Evolutionary conservation across 176 grass and related monocot species (phyloP).

Genomic region (Raddia guianensis): DNA sequence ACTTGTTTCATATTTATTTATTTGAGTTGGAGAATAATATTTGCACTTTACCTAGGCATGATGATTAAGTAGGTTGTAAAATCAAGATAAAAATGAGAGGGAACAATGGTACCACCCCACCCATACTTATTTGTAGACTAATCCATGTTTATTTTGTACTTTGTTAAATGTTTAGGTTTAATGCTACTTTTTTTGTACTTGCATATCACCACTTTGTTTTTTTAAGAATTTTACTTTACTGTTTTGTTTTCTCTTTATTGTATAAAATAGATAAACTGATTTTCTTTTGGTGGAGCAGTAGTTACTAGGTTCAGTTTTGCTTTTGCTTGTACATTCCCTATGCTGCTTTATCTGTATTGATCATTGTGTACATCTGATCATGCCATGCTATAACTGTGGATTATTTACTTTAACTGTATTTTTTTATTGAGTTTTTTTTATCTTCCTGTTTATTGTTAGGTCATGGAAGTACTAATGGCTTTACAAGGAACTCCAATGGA

Average conservation of each 20-base stretch:
- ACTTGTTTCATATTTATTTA: no score
- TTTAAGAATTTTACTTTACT: not conserved
- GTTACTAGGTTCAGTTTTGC: not conserved
- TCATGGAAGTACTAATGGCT: conserved; percentile 98
- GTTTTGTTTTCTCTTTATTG: conserved; percentile 7
- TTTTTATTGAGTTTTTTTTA: no score
- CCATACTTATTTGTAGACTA: no score
- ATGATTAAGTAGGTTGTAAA: no score
- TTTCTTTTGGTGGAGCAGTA: not conserved
- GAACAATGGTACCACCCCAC: no score
- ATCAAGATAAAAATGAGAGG: no score
- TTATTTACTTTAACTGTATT: no score
- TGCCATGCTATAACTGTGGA: not conserved
- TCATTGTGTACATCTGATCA: no score
- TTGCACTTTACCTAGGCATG: no score
- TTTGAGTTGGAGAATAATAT: no score
- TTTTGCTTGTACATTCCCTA: not conserved
- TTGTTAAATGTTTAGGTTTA: not conserved
- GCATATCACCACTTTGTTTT: not conserved
- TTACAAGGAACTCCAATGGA: conserved; percentile 94
- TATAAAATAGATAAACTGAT: not conserved
- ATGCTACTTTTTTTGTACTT: not conserved
- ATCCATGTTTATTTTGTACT: not conserved
- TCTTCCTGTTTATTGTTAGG: conserved; percentile 48
- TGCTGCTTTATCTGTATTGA: not conserved